phyloP scores from a whole-genome alignment of 176 grass and related monocot genomes.

The Zizania latifolia region DNA sequence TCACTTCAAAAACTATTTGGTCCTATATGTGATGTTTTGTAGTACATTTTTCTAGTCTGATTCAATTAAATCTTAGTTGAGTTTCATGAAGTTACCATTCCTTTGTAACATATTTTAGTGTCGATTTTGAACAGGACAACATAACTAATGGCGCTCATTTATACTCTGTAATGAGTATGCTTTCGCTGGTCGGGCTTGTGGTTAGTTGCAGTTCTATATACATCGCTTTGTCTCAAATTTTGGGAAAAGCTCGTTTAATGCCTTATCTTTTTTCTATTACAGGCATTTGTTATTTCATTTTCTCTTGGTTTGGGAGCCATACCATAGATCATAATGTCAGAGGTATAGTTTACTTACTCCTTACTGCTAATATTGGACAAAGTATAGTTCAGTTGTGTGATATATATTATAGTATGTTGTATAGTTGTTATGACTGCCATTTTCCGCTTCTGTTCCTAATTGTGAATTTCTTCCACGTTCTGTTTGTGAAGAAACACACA shows the following conservation, averaged over 20 bases:
- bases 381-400: too few relatives aligned
- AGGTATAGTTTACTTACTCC: slow-evolving; percentile 52
- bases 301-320: slow-evolving; percentile 90
- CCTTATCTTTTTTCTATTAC: slow-evolving; percentile 25
- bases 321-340: slow-evolving; percentile 98
- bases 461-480: too few relatives aligned
- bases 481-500: too few relatives aligned
- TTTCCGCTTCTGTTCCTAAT: too few relatives aligned
- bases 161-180: slow-evolving; percentile 72
- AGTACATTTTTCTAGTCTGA: background rate
- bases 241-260: slow-evolving; percentile 9
- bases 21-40: background rate
- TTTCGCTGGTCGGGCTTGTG: slow-evolving; percentile 86
- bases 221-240: background rate
- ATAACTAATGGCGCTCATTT: slow-evolving; percentile 53
- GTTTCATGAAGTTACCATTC: background rate
- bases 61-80: background rate
- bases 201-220: slow-evolving; percentile 50
- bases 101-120: slow-evolving; percentile 15
- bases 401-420: too few relatives aligned
- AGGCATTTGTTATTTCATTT: slow-evolving; percentile 86
- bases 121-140: slow-evolving; percentile 49
- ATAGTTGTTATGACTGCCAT: too few relatives aligned
- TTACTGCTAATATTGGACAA: too few relatives aligned
- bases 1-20: background rate